Conservation (phyloP, 768 basidiomycete species). For the Cyclocybe aegerita region DNA sequence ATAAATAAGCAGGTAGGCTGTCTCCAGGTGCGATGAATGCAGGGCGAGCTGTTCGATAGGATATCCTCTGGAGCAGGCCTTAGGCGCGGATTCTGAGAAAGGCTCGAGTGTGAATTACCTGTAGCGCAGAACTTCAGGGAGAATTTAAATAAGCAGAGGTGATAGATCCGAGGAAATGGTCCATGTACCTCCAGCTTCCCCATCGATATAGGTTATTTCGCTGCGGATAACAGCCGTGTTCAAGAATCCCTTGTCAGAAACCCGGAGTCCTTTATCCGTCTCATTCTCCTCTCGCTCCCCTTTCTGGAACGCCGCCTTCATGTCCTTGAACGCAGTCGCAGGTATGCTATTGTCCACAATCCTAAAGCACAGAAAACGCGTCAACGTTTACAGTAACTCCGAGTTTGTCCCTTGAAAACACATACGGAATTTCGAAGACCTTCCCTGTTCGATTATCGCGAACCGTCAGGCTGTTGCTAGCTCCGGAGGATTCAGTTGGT, state of each 20-base stretch:
- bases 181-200: conserved; percentile 70
- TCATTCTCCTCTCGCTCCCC: conserved; percentile 80
- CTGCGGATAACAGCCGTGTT: conserved; percentile 82
- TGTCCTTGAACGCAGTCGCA: conserved; percentile 79
- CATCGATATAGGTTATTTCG: conserved; percentile 88
- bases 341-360: conserved; percentile 79
- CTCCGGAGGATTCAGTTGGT: conserved; percentile 16
- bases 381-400: not conserved
- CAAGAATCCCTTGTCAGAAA: conserved; percentile 78
- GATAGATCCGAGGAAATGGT: not conserved
- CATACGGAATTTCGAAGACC: conserved; percentile 72
- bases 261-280: conserved; percentile 76
- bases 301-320: conserved; percentile 55
- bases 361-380: conserved; percentile 33
- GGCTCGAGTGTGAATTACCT: conserved; percentile 40
- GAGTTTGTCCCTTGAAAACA: conserved; percentile 11
- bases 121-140: conserved; percentile 59
- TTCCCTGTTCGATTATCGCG: conserved; percentile 85
- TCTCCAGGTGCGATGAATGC: conserved; percentile 78
- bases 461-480: conserved; percentile 54
- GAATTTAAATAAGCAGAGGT: not conserved
- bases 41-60: conserved; percentile 90
- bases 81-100: not conserved
- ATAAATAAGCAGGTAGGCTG: conserved; percentile 87
- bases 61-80: conserved; percentile 61